These are phyloP conservation scores for Dictyostelium citrinum DNA, from an alignment of 78 protist species.

Conservation along the genomic window DNA sequence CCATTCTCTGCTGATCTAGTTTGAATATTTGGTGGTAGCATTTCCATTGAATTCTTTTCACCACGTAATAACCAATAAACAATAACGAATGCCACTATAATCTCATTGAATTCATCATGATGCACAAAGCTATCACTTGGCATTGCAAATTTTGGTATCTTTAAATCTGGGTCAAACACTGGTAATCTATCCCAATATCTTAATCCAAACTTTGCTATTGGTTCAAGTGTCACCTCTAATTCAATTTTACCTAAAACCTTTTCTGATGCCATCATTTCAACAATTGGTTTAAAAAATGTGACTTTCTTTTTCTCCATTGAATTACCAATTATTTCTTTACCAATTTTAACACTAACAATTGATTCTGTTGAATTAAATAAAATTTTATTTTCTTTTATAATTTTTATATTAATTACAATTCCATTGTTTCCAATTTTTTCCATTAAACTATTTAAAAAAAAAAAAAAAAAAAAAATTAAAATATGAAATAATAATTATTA, in stretches of 20 bases:
- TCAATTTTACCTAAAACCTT: background rate
- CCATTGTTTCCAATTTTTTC: constrained; percentile 18
- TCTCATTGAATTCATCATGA: constrained; percentile 55
- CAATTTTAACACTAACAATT: background rate
- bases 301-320: background rate
- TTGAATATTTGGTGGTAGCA: constrained; percentile 56
- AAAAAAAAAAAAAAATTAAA: background rate
- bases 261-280: background rate
- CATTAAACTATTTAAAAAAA: background rate
- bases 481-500: background rate
- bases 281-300: background rate
- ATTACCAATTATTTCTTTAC: background rate
- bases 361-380: too few species aligned
- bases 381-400: constrained; percentile 24
- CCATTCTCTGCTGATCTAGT: background rate
- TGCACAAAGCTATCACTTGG: constrained; percentile 42
- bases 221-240: background rate
- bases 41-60: constrained; percentile 48
- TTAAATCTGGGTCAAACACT: constrained; percentile 37
- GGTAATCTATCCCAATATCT: constrained; percentile 60
- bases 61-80: constrained; percentile 55
- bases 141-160: constrained; percentile 31
- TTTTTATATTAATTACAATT: background rate
- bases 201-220: constrained; percentile 17
- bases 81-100: constrained; percentile 51